phyloP scores from a whole-genome alignment of 2,329 filamentous ascomycete genomes.

The Calycina marina region DNA sequence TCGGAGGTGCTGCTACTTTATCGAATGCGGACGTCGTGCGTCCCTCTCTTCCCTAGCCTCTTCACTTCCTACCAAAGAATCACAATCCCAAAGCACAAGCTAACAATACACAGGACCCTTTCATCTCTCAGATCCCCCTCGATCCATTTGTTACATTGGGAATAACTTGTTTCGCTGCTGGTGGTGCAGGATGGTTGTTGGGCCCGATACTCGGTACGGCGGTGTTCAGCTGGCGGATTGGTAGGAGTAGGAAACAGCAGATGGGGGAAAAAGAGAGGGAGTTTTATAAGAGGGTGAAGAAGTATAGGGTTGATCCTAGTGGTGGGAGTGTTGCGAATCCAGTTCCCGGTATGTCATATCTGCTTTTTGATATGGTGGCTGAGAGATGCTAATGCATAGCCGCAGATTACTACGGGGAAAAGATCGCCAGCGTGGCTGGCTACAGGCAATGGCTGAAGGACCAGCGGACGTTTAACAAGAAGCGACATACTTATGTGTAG shows the following conservation, averaged over 20 bases:
- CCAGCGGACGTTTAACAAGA: constrained; percentile 92
- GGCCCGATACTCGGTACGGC: constrained; percentile 72
- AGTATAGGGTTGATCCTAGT: constrained; percentile 79
- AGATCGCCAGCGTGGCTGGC: constrained; percentile 82
- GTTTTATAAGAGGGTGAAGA: constrained; percentile 85
- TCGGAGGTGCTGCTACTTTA: constrained; percentile 48
- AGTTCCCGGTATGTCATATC: constrained; percentile 27
- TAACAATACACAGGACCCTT: constrained; percentile 41
- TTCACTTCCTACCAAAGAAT: no score
- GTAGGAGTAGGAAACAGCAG: constrained; percentile 46
- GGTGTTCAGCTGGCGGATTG: constrained; percentile 64
- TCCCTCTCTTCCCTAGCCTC: no score
- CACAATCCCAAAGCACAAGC: no score
- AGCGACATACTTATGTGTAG: constrained; percentile 32
- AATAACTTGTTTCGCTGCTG: constrained; percentile 60
- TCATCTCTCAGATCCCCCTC: constrained; percentile 59
- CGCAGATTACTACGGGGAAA: constrained; percentile 89
- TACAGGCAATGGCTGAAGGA: constrained; percentile 97
- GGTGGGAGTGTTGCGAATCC: constrained; percentile 84
- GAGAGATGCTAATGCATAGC: constrained; percentile 46
- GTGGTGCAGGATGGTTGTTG: constrained; percentile 73
- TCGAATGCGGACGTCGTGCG: constrained; percentile 48
- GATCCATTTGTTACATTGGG: constrained; percentile 82
- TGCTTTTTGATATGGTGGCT: no score
- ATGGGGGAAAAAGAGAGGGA: constrained; percentile 85